These are phyloP conservation scores for Trypanosoma scelopori DNA, from an alignment of 208 protist species.

Conservation along the genomic window DNA sequence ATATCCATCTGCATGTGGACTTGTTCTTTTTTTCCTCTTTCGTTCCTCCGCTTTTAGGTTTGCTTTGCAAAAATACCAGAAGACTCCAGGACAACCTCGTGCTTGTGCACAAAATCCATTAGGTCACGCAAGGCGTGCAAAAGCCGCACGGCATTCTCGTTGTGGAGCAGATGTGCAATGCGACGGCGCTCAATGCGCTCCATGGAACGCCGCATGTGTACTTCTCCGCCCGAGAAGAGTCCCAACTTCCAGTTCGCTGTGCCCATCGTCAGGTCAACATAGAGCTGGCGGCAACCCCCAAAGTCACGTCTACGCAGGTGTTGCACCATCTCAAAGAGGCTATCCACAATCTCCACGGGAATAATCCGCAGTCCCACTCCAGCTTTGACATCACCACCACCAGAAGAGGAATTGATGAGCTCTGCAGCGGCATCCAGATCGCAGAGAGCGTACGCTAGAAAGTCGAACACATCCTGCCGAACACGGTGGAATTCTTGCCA, in stretches of 20 bases:
- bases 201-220: slow-evolving; percentile 87
- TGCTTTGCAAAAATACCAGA: slow-evolving; percentile 10
- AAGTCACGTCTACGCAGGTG: slow-evolving; percentile 41
- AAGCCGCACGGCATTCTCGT: slow-evolving; percentile 73
- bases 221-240: slow-evolving; percentile 81
- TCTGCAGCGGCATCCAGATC: slow-evolving; percentile 26
- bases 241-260: slow-evolving; percentile 86
- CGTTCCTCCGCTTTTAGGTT: not conserved
- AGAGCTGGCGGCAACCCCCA: slow-evolving; percentile 50
- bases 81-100: slow-evolving; percentile 3
- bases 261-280: slow-evolving; percentile 75
- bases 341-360: slow-evolving; percentile 34
- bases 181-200: slow-evolving; percentile 80
- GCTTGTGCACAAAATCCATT: slow-evolving; percentile 45
- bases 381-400: not conserved
- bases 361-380: slow-evolving; percentile 27
- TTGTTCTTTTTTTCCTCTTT: slow-evolving; percentile 1
- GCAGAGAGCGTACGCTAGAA: slow-evolving; percentile 51
- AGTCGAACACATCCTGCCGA: slow-evolving; percentile 48
- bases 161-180: slow-evolving; percentile 77
- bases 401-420: not conserved
- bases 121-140: slow-evolving; percentile 65
- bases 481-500: slow-evolving; percentile 46
- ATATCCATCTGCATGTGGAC: too few species aligned
- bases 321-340: slow-evolving; percentile 29